These are phyloP conservation scores for Ustilaginoidea virens DNA, from an alignment of 2,329 filamentous ascomycete genomes.

Conservation along the genomic window DNA sequence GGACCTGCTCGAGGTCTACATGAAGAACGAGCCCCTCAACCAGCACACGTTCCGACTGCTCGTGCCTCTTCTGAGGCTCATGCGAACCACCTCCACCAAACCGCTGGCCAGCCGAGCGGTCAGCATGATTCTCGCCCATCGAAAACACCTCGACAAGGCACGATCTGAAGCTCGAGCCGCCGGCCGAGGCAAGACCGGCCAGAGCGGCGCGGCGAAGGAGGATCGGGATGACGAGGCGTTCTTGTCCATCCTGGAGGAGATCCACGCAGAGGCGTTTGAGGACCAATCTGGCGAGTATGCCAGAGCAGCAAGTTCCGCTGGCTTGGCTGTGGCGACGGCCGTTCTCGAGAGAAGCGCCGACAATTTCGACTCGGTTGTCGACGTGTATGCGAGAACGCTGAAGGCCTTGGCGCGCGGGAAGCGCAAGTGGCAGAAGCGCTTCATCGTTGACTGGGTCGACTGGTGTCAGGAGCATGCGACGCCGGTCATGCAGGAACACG, in stretches of 20 bases:
- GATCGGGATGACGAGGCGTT: too few relatives aligned
- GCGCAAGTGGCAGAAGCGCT: slow-evolving; percentile 44
- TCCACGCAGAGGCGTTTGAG: slow-evolving; percentile 53
- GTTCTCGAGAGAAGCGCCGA: slow-evolving; percentile 39
- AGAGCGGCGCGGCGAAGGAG: slow-evolving; percentile 18
- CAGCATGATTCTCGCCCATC: slow-evolving; percentile 57
- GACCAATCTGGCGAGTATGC: slow-evolving; percentile 56
- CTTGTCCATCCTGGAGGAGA: slow-evolving; percentile 42
- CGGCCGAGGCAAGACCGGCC: not conserved
- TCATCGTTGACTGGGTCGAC: slow-evolving; percentile 61
- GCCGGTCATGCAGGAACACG: not conserved
- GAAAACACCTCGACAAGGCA: slow-evolving; percentile 48
- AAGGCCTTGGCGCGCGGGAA: slow-evolving; percentile 39
- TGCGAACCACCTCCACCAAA: slow-evolving; percentile 62
- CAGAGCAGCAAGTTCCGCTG: slow-evolving; percentile 58
- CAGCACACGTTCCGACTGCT: slow-evolving; percentile 53
- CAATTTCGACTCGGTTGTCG: slow-evolving; percentile 38
- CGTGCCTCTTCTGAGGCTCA: slow-evolving; percentile 59
- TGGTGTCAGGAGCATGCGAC: slow-evolving; percentile 44
- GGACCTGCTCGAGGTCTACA: slow-evolving; percentile 72
- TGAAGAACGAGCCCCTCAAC: slow-evolving; percentile 61
- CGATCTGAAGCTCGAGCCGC: slow-evolving; percentile 18
- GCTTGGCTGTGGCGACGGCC: slow-evolving; percentile 49
- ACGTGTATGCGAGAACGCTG: slow-evolving; percentile 49
- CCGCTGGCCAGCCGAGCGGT: slow-evolving; percentile 59